Conservation (phyloP, 1,284 basidiomycete species). For the Volvariella surrecta region DNA sequence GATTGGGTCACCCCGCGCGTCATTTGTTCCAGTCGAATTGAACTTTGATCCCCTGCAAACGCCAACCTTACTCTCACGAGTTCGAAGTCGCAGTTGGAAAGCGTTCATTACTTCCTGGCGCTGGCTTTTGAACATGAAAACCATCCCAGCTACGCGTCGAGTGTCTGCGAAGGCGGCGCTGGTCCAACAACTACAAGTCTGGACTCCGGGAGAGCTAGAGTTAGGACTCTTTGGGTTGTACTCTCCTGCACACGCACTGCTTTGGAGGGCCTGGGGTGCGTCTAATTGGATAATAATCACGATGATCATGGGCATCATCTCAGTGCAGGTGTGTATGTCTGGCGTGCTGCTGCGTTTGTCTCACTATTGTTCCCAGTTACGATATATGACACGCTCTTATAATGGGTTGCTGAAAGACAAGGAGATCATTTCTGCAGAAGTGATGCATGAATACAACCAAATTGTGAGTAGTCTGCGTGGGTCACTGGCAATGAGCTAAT, state of each 20-base stretch:
- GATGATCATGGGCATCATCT: slow-evolving; percentile 53
- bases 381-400: slow-evolving; percentile 47
- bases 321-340: slow-evolving; percentile 43
- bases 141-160: background rate
- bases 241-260: slow-evolving; percentile 63
- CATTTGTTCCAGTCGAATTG: slow-evolving; percentile 48
- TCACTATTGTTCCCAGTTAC: slow-evolving; percentile 28
- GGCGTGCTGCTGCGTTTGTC: slow-evolving; percentile 1
- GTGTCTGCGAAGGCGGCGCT: slow-evolving; percentile 38
- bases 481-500: background rate
- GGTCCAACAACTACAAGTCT: slow-evolving; percentile 70
- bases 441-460: slow-evolving; percentile 81
- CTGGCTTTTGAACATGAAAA: slow-evolving; percentile 56
- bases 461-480: slow-evolving; percentile 57
- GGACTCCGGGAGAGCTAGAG: slow-evolving; percentile 70
- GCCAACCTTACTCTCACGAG: slow-evolving; percentile 24
- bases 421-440: slow-evolving; percentile 68
- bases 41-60: slow-evolving; percentile 35
- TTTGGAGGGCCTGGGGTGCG: slow-evolving; percentile 63
- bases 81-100: slow-evolving; percentile 36
- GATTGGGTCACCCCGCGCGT: slow-evolving; percentile 57
- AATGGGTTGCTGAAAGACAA: slow-evolving; percentile 65
- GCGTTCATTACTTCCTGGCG: slow-evolving; percentile 46
- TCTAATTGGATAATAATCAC: slow-evolving; percentile 70
- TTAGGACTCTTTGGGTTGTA: slow-evolving; percentile 63